Evolutionary conservation across 2,329 filamentous ascomycete genomes (phyloP), one percentile per base, ranked within the genome.

Genomic region (Diaporthe australafricana): DNA sequence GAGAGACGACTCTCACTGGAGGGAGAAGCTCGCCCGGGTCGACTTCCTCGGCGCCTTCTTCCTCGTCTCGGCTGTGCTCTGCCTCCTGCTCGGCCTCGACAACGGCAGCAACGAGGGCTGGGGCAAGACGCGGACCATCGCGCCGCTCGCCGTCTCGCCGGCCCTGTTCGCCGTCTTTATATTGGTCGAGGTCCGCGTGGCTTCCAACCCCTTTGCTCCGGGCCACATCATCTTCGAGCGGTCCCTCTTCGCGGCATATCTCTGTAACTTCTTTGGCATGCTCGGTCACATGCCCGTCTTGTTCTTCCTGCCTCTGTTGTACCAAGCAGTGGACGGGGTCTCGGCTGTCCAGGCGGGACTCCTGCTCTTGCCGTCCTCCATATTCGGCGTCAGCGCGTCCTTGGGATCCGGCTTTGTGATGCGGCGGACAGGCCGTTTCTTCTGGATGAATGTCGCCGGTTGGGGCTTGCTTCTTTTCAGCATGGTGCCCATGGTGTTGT

Each of bases 281-380:
- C 89, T 86, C 1, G 90, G 88, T 17, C 82, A 86, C 73, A 82
- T 85, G 77, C 87, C 88, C 0, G 82, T 87, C 1, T 75, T 93
- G 5, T 96, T 94, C 83, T 94, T 93, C 81, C 83, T 94, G n/a
- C 92, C 93, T 1, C 84, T 96, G 2, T 94, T 92, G 81, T 94
- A 93, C 81, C 94, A 96, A 81, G 93, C 91, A 6, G 91, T 92
- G 0, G 85, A 92, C 63, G 89, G 89, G 6, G 82, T 90, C 30
- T 87, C 87, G 5, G 91, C 93, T 1, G 90, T 91, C 0, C 80
- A 85, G 68, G 89, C 92, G 5, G 93, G 93, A 1, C 72, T 92
- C 1, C 83, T 90, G 42, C 86, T 96, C 22, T 83, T 96, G 40
- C 93, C 94, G 0, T 86, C 86, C 68, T 92, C 94, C 74, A 52